Conservation (phyloP, 2,329 filamentous ascomycete genomes). For the Phoma sp. region DNA sequence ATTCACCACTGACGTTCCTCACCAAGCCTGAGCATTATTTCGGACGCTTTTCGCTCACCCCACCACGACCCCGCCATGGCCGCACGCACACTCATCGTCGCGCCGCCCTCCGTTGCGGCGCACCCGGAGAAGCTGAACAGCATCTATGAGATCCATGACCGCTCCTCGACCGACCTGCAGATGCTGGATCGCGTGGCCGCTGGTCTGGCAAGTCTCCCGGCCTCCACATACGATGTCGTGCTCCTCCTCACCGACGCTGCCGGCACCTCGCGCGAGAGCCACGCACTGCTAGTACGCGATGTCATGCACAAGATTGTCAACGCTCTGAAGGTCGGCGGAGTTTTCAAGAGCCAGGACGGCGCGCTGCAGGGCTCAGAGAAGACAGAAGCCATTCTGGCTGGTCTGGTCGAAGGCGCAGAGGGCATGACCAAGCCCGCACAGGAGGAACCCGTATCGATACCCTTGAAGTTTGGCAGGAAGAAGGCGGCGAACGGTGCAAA, state of each 20-base stretch:
- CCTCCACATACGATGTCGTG: slow-evolving; percentile 80
- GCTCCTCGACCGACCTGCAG: slow-evolving; percentile 82
- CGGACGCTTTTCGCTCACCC: slow-evolving; percentile 10
- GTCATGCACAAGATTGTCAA: slow-evolving; percentile 73
- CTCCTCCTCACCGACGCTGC: slow-evolving; percentile 83
- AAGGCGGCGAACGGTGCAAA: slow-evolving; percentile 54
- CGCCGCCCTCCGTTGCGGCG: slow-evolving; percentile 86
- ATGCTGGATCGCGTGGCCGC: slow-evolving; percentile 94
- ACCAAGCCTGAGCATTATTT: not conserved
- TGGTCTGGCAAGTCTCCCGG: slow-evolving; percentile 78
- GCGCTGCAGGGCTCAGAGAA: slow-evolving; percentile 62
- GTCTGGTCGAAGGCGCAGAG: slow-evolving; percentile 68
- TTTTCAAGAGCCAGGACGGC: slow-evolving; percentile 73
- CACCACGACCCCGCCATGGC: slow-evolving; percentile 38
- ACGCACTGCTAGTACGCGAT: slow-evolving; percentile 68
- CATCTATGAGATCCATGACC: slow-evolving; percentile 75
- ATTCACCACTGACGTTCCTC: slow-evolving; percentile 2
- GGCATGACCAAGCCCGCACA: slow-evolving; percentile 78
- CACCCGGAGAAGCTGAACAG: slow-evolving; percentile 78
- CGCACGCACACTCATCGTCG: slow-evolving; percentile 78
- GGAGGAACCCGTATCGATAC: slow-evolving; percentile 62
- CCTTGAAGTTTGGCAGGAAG: slow-evolving; percentile 69
- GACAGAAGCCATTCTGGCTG: slow-evolving; percentile 84
- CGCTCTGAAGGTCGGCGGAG: slow-evolving; percentile 72
- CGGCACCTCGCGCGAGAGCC: slow-evolving; percentile 66